Evolutionary conservation across 2,329 filamentous ascomycete species (phyloP).

Genomic region (Colletotrichum chrysophilum): DNA sequence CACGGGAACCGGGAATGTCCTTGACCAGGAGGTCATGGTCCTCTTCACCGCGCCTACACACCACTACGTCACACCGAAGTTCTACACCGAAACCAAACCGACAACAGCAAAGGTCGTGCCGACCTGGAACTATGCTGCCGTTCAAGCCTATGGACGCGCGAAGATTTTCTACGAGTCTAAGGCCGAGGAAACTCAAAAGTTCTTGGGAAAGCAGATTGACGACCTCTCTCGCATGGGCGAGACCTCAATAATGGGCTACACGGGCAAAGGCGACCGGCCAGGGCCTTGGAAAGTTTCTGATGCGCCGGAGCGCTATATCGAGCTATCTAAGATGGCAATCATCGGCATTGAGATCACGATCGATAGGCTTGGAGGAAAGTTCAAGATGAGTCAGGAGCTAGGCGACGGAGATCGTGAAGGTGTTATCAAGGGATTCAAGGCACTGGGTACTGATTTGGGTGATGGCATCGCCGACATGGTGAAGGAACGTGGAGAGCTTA

Average conservation of each 20-base stretch:
- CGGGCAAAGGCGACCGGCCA: conserved; percentile 35
- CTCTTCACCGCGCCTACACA: conserved; percentile 63
- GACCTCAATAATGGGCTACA: conserved; percentile 61
- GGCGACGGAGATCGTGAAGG: conserved; percentile 56
- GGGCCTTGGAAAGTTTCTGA: conserved; percentile 62
- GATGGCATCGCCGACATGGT: conserved; percentile 36
- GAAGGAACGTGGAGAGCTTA: conserved; percentile 31
- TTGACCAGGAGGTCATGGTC: conserved; percentile 63
- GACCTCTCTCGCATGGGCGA: conserved; percentile 60
- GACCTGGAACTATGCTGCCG: conserved; percentile 74
- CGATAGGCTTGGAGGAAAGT: conserved; percentile 62
- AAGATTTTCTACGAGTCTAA: conserved; percentile 57
- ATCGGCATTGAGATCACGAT: conserved; percentile 66
- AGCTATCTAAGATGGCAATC: conserved; percentile 62
- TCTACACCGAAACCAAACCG: conserved; percentile 71
- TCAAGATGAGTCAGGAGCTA: conserved; percentile 72
- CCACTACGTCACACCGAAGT: conserved; percentile 73
- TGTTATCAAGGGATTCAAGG: conserved; percentile 60
- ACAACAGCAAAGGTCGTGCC: conserved; percentile 69
- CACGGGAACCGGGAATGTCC: conserved; percentile 23
- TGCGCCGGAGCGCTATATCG: conserved; percentile 60
- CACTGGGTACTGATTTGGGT: conserved; percentile 33
- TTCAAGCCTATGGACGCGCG: conserved; percentile 65
- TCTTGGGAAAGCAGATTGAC: conserved; percentile 55
- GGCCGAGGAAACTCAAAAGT: conserved; percentile 47